Evolutionary conservation across 306 rosid species (phyloP).

Genomic region (Citrullus colocynthis): DNA sequence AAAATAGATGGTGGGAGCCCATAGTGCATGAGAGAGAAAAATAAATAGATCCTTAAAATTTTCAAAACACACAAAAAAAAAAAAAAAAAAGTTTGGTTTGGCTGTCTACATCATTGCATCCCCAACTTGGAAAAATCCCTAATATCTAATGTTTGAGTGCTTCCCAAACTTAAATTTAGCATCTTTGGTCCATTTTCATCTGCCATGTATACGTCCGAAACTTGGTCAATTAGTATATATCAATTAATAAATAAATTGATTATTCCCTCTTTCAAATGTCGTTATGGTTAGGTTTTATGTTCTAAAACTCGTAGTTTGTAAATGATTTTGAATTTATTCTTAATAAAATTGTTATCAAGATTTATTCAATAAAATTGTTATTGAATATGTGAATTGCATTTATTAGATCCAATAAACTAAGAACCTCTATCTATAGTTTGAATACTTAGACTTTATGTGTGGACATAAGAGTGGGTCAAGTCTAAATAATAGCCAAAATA

Average conservation of each 20-base stretch:
- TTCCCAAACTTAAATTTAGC: background rate
- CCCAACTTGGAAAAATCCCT: background rate
- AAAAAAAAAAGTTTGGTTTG: background rate
- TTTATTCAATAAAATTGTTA: too few relatives aligned
- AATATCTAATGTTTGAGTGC: background rate
- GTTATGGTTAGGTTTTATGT: too few relatives aligned
- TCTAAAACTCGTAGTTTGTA: too few relatives aligned
- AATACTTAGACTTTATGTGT: too few relatives aligned
- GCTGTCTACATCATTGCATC: conserved; percentile 3
- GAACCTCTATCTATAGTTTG: too few relatives aligned
- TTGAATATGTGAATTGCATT: too few relatives aligned
- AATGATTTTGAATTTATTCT: too few relatives aligned
- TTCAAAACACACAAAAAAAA: background rate
- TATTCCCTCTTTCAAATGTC: background rate
- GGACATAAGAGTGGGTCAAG: too few relatives aligned
- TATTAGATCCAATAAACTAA: too few relatives aligned
- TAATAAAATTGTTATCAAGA: too few relatives aligned
- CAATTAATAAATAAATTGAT: background rate
- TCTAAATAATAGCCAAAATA: too few relatives aligned
- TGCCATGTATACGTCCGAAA: background rate
- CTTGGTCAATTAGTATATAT: background rate
- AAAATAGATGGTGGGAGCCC: background rate
- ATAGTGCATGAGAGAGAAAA: background rate
- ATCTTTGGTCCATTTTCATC: background rate
- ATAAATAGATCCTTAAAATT: background rate